Evolutionary conservation across 2,329 filamentous ascomycete genomes (phyloP).

Genomic region (Talaromyces sp.): DNA sequence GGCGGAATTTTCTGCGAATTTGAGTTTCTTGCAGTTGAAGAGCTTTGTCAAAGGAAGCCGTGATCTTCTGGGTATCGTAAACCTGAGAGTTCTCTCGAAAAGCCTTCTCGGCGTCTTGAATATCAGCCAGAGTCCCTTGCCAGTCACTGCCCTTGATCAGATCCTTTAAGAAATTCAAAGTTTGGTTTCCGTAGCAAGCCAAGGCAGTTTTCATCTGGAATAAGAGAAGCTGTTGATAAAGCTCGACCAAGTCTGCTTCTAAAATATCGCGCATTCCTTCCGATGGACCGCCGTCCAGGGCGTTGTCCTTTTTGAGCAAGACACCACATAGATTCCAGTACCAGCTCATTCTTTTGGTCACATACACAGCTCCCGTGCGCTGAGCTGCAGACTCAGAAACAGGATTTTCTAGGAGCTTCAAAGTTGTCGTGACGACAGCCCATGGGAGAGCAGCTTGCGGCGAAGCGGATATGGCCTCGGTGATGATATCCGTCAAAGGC

Average conservation of each 20-base stretch:
- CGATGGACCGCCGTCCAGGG: not conserved
- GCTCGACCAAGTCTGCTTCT: not conserved
- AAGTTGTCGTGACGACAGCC: not conserved
- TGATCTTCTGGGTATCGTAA: conserved; percentile 2
- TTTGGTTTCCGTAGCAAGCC: not conserved
- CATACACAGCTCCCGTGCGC: not conserved
- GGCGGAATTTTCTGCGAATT: not conserved
- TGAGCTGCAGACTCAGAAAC: not conserved
- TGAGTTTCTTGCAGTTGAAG: conserved; percentile 1
- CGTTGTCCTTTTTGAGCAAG: not conserved
- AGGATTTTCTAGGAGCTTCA: conserved; percentile 1
- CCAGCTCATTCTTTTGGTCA: not conserved
- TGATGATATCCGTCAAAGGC: not conserved
- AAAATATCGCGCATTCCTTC: not conserved
- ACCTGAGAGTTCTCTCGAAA: conserved; percentile 1
- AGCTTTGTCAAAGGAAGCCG: not conserved
- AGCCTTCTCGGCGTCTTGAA: not conserved
- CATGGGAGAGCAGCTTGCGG: not conserved
- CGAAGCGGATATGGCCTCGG: not conserved
- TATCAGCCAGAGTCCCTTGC: not conserved
- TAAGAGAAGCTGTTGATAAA: conserved; percentile 2
- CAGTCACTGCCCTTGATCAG: conserved; percentile 1
- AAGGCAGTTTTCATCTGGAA: not conserved
- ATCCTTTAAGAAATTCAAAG: not conserved
- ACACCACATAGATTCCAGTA: not conserved